A percentile compares a stretch with the other conserved stretches of the same genome.
Conservation (phyloP, 2,329 filamentous ascomycete species). For the Leptographium wingfieldii region DNA sequence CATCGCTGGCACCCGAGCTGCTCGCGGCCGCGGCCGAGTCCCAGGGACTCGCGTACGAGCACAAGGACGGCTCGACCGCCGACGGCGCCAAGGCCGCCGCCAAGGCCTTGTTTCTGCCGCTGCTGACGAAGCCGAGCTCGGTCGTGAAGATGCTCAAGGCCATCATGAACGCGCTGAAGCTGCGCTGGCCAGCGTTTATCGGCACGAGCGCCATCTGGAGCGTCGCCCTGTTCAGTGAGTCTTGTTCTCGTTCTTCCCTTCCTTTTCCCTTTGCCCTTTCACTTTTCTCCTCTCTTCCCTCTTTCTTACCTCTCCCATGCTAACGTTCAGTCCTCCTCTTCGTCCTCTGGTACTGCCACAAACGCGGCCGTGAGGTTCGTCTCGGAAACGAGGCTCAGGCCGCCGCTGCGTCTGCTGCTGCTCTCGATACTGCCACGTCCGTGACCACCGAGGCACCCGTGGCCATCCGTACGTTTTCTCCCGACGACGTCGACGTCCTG, state of each 20-base stretch:
- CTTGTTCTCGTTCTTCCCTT: not conserved
- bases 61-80: constrained; percentile 23
- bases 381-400: constrained; percentile 36
- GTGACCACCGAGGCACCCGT: not conserved
- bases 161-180: constrained; percentile 80
- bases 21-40: constrained; percentile 68
- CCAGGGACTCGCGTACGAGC: constrained; percentile 45
- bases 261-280: not conserved
- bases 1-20: constrained; percentile 65
- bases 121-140: constrained; percentile 79
- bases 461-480: not conserved
- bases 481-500: not conserved
- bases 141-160: constrained; percentile 73
- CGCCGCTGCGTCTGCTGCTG: not conserved
- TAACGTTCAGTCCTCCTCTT: constrained; percentile 61
- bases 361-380: constrained; percentile 76
- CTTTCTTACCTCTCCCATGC: not conserved
- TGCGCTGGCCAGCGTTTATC: constrained; percentile 80
- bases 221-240: constrained; percentile 72
- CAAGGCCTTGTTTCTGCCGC: constrained; percentile 54
- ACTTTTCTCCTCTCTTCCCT: not conserved
- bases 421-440: not conserved
- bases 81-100: constrained; percentile 43
- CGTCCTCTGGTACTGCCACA: constrained; percentile 96
- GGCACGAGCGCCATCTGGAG: constrained; percentile 89